phyloP scores from a whole-genome alignment of 139 green algal species.

The Ettlia oleoabundans region DNA sequence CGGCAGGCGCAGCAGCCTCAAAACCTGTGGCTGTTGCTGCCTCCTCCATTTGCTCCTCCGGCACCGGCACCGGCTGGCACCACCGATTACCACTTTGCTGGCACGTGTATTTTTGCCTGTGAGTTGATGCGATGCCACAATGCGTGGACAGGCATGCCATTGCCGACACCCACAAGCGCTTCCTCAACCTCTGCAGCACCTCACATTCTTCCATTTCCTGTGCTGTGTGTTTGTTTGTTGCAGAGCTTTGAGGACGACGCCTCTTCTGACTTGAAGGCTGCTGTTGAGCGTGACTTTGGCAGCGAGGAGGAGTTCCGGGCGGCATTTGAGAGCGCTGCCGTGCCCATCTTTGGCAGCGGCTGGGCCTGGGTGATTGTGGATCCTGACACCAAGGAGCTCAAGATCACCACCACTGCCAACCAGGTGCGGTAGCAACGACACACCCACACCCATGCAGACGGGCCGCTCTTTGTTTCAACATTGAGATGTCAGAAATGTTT shows the following conservation, averaged over 20 bases:
- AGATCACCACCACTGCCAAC: slow-evolving; percentile 63
- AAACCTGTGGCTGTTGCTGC: too few relatives aligned
- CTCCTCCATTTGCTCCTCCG: too few relatives aligned
- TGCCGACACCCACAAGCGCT: background rate
- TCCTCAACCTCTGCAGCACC: background rate
- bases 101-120: too few relatives aligned
- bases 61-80: too few relatives aligned
- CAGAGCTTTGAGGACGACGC: slow-evolving; percentile 1
- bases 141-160: too few relatives aligned
- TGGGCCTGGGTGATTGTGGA: slow-evolving; percentile 49
- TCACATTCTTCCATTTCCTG: background rate
- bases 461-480: background rate
- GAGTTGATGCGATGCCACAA: too few relatives aligned
- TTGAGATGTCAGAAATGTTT: background rate
- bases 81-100: too few relatives aligned
- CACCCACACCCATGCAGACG: background rate
- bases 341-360: slow-evolving; percentile 62
- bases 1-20: background rate
- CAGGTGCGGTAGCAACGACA: slow-evolving; percentile 32
- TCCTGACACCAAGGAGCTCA: slow-evolving; percentile 37
- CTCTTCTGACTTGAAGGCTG: slow-evolving; percentile 1
- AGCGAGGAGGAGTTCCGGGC: slow-evolving; percentile 49
- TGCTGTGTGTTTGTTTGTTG: background rate
- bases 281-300: slow-evolving; percentile 64
- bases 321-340: slow-evolving; percentile 50